phyloP scores from a whole-genome alignment of 2,329 filamentous ascomycete genomes.

The Fusarium beomiforme region DNA sequence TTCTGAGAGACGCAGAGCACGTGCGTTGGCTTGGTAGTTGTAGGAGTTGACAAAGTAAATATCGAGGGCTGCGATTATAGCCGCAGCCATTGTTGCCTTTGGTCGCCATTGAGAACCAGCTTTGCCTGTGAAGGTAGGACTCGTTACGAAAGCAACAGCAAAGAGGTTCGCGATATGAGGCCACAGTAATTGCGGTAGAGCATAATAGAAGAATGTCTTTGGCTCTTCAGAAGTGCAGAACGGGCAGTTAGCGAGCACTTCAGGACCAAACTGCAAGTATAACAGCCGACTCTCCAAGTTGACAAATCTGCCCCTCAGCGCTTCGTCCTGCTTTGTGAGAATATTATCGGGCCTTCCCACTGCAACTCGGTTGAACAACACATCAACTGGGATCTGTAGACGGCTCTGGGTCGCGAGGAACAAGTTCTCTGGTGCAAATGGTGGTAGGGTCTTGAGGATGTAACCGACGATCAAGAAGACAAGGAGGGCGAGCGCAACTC shows the following conservation, averaged over 20 bases:
- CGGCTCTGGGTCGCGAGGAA: conserved; percentile 82
- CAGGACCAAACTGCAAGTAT: conserved; percentile 85
- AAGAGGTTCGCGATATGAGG: conserved; percentile 85
- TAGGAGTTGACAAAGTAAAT: conserved; percentile 72
- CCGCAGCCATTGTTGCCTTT: conserved; percentile 71
- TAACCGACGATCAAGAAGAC: conserved; percentile 57
- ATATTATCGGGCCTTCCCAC: conserved; percentile 58
- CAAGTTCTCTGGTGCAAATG: conserved; percentile 80
- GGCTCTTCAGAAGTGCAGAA: conserved; percentile 82
- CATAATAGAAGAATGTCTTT: conserved; percentile 81
- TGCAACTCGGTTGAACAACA: conserved; percentile 81
- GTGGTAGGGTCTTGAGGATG: conserved; percentile 70
- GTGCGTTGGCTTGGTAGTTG: conserved; percentile 71
- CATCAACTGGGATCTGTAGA: conserved; percentile 84
- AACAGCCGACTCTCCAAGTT: conserved; percentile 78
- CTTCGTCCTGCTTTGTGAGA: conserved; percentile 69
- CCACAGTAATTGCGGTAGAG: conserved; percentile 74
- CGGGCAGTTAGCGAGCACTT: conserved; percentile 76
- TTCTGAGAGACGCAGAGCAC: conserved; percentile 69
- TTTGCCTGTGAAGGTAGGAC: conserved; percentile 69
- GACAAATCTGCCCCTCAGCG: conserved; percentile 74
- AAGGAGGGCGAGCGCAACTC: conserved; percentile 70
- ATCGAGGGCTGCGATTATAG: conserved; percentile 70
- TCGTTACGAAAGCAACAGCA: conserved; percentile 78
- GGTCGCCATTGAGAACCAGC: conserved; percentile 75